These are phyloP conservation scores for Tricholoma flavovirens DNA, from an alignment of 768 basidiomycete species.

Conservation along the genomic window DNA sequence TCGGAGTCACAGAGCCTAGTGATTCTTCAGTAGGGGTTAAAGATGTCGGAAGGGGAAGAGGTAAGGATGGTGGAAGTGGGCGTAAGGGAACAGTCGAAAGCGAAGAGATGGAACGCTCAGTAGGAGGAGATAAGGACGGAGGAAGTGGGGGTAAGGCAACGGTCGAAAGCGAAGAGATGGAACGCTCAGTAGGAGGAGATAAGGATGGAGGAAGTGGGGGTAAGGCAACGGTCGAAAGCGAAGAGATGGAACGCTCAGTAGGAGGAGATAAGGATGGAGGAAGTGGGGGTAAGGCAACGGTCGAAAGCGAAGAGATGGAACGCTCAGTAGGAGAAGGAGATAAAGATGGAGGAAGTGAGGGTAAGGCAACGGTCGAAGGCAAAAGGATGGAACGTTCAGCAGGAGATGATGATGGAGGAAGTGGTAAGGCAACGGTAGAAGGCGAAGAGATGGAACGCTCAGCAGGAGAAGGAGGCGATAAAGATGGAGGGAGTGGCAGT, in stretches of 20 bases:
- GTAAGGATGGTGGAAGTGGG: slow-evolving; percentile 19
- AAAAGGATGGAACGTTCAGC: slow-evolving; percentile 9
- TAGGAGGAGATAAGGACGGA: slow-evolving; percentile 6
- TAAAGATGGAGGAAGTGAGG: slow-evolving; percentile 12
- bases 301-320: slow-evolving; percentile 10
- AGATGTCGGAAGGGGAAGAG: slow-evolving; percentile 9
- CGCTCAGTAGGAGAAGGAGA: not conserved
- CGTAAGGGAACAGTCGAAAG: slow-evolving; percentile 6
- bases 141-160: not conserved
- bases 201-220: slow-evolving; percentile 13
- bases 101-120: not conserved
- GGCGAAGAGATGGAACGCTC: slow-evolving; percentile 10
- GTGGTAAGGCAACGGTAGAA: slow-evolving; percentile 9
- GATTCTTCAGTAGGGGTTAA: slow-evolving; percentile 19
- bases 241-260: slow-evolving; percentile 7
- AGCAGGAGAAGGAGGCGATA: not conserved
- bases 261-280: slow-evolving; percentile 10
- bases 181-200: slow-evolving; percentile 1
- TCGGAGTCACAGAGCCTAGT: slow-evolving; percentile 27
- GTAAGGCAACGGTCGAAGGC: slow-evolving; percentile 8
- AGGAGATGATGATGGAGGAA: slow-evolving; percentile 12
- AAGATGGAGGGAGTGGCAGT: slow-evolving; percentile 12
- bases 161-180: no score
- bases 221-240: slow-evolving; percentile 9
- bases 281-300: slow-evolving; percentile 10